phyloP scores from a whole-genome alignment of 2,329 filamentous ascomycete genomes.

The Phyllosticta ampelicida region DNA sequence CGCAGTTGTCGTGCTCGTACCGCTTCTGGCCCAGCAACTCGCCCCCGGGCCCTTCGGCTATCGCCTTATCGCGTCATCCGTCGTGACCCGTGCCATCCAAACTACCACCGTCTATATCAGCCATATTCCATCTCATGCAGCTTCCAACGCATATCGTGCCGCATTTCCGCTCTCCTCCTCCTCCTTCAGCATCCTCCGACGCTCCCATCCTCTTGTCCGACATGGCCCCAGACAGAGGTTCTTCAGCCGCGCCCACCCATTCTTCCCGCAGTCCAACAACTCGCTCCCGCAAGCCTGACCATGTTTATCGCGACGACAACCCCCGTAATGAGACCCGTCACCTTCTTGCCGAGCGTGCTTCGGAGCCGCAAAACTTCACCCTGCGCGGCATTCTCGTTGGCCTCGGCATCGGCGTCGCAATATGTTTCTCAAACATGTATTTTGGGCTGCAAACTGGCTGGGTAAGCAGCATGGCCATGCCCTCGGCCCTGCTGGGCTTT shows the following conservation, averaged over 20 bases:
- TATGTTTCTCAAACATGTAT: constrained; percentile 96
- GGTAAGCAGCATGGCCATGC: constrained; percentile 92
- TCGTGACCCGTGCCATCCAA: not conserved
- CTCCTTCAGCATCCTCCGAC: not conserved
- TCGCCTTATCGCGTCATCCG: not conserved
- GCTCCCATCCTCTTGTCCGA: not conserved
- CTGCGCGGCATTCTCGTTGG: constrained; percentile 69
- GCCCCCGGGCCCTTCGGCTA: not conserved
- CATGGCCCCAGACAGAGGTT: constrained; percentile 27
- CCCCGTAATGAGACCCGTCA: constrained; percentile 8
- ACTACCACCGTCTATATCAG: constrained; percentile 4
- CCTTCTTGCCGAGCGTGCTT: constrained; percentile 12
- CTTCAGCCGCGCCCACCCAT: not conserved
- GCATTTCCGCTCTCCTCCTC: not conserved
- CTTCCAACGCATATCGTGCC: not conserved
- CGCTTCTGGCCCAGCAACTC: no score
- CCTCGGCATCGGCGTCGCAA: constrained; percentile 73
- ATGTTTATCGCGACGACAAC: not conserved
- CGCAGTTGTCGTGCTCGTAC: no score
- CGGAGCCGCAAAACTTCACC: constrained; percentile 63
- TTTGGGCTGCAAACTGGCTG: constrained; percentile 90
- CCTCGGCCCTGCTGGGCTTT: constrained; percentile 85
- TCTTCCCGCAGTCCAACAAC: not conserved
- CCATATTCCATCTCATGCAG: constrained; percentile 1
- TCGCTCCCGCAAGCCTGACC: not conserved